Base-by-base conservation (phyloP, 768 basidiomycete species). In the Hericium erinaceus region DNA sequence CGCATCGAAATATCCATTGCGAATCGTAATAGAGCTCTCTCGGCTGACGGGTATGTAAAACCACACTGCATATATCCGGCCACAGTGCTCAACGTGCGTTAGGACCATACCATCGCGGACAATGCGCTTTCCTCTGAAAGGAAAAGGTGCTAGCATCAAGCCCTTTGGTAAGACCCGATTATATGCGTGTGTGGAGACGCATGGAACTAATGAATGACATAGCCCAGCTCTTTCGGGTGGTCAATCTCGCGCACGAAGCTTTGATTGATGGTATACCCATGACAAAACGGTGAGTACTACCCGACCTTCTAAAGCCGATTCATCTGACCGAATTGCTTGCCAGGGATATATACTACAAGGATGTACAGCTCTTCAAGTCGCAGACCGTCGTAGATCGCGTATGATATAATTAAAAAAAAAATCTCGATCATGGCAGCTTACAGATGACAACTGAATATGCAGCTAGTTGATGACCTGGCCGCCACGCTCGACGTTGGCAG, bases 381-480 rank as follows among this genome's bases (percentile, higher is more conserved):
- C 95, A 98, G 68, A 70, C 73, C n/a, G 77, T 79, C 0, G 92
- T 95, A 1, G 90, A 98, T 69, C 76, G 76, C 59, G 94, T 91
- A 61, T 52, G 74, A 64, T 24, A 15, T 41, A 48, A 57, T 24
- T 37, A 40, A 39, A 18, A 15, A 26, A 16, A 38, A 18, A 8
- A 33, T 33, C 7, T 8, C 33, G 9, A 8, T 33, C 8, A 10
- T 33, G 7, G 33, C 33, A 33, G 6, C 6, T 33, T 10, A 33
- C 33, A 33, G 33, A 33, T 33, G 33, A 8, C 33, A 10, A 33
- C 7, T 48, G 53, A 4, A 12, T 48, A 37, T 4, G 5, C 58
- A 95, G 93, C 75, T 97, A 8, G 82, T 95, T 26, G 94, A 97
- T 64, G 90, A 95, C 64, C 72, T 98, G 13, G 90, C 93, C 1